phyloP scores from a whole-genome alignment of 768 basidiomycete species.

The Coprinopsis marcescibilis region DNA sequence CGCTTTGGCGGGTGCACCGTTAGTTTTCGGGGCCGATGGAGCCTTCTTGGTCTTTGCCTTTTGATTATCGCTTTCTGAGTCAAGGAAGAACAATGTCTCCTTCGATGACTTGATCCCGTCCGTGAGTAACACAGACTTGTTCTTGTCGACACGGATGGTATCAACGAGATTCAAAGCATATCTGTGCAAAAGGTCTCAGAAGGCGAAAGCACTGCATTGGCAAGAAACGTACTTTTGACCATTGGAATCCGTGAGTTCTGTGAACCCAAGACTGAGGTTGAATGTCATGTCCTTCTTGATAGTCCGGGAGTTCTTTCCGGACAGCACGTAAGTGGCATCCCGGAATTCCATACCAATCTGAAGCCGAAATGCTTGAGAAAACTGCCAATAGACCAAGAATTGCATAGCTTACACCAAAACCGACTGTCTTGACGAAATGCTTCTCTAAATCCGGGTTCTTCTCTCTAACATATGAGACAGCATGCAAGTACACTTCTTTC shows the following conservation, averaged over 20 bases:
- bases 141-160: slow-evolving; percentile 72
- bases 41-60: slow-evolving; percentile 51
- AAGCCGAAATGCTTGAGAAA: slow-evolving; percentile 1
- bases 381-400: neutral
- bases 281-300: slow-evolving; percentile 81
- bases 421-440: slow-evolving; percentile 82
- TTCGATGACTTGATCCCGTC: slow-evolving; percentile 80
- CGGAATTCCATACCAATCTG: slow-evolving; percentile 96
- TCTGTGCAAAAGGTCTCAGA: slow-evolving; percentile 38
- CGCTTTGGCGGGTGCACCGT: slow-evolving; percentile 66
- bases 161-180: slow-evolving; percentile 88
- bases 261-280: slow-evolving; percentile 80
- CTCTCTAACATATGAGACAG: slow-evolving; percentile 61
- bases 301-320: slow-evolving; percentile 67
- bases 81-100: slow-evolving; percentile 85
- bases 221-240: slow-evolving; percentile 58
- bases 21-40: slow-evolving; percentile 44
- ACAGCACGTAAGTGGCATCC: slow-evolving; percentile 79
- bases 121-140: slow-evolving; percentile 66
- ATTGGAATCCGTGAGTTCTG: slow-evolving; percentile 69
- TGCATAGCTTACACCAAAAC: slow-evolving; percentile 65
- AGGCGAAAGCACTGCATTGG: too few relatives aligned
- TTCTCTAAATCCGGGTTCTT: slow-evolving; percentile 82
- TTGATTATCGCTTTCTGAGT: slow-evolving; percentile 55
- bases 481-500: slow-evolving; percentile 79